phyloP scores from a whole-genome alignment of 768 basidiomycete genomes.

The Tylopilus subfusipes region DNA sequence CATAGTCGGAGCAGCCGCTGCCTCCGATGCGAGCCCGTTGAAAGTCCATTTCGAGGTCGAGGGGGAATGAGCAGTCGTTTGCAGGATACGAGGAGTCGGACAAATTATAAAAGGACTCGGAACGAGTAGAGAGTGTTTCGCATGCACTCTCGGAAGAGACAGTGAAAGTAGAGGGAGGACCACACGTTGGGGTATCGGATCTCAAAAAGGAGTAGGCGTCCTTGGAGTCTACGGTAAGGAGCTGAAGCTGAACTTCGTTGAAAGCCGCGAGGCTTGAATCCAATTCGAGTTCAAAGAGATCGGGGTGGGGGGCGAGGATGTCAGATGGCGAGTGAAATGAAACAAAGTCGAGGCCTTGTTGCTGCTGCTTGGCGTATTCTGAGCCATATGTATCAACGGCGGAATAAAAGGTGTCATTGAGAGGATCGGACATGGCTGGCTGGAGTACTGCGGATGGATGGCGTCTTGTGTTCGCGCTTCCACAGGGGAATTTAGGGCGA shows the following conservation, averaged over 20 bases:
- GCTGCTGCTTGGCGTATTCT: conserved; percentile 37
- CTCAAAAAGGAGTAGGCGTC: conserved; percentile 63
- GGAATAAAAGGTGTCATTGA: conserved; percentile 31
- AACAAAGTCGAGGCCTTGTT: conserved; percentile 58
- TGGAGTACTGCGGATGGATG: conserved; percentile 26
- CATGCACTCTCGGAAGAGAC: conserved; percentile 74
- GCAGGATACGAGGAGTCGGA: conserved; percentile 49
- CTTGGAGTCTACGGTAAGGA: conserved; percentile 61
- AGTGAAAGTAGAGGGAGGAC: conserved; percentile 76
- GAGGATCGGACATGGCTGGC: conserved; percentile 31
- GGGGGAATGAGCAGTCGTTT: conserved; percentile 53
- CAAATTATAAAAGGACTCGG: conserved; percentile 69
- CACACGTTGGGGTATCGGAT: conserved; percentile 59
- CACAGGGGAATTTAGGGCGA: conserved; percentile 4
- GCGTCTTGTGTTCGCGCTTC: conserved; percentile 12
- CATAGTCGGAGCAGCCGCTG: conserved; percentile 50
- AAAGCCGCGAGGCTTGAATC: conserved; percentile 66
- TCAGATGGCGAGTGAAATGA: conserved; percentile 67
- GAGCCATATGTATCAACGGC: conserved; percentile 35
- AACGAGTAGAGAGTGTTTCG: conserved; percentile 64
- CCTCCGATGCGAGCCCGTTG: conserved; percentile 53
- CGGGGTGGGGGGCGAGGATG: conserved; percentile 73
- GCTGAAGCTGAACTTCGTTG: conserved; percentile 59
- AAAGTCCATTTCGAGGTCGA: conserved; percentile 75
- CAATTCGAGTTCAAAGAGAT: conserved; percentile 81